Evolutionary conservation across 352 stramenopile genomes (phyloP).

Genomic region (Phytophthora cactorum): DNA sequence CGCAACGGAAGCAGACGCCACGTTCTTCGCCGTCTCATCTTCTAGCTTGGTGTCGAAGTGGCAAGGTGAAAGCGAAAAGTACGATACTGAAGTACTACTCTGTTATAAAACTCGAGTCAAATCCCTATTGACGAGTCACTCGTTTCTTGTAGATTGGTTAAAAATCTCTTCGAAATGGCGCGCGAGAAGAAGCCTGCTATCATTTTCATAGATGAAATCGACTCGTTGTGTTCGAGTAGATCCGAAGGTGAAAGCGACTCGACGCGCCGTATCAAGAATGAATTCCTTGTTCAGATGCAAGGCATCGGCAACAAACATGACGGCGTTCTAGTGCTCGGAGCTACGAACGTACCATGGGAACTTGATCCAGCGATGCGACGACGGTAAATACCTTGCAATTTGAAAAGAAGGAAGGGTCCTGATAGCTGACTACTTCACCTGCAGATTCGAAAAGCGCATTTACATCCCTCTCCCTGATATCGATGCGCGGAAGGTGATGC

Average conservation of each 20-base stretch:
- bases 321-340: conserved; percentile 95
- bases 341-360: conserved; percentile 99
- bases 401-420: neutral
- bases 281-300: conserved; percentile 99
- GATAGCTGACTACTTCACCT: conserved; percentile 15
- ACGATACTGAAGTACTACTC: conserved; percentile 6
- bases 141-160: conserved; percentile 85
- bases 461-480: conserved; percentile 98
- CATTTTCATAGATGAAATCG: conserved; percentile 99
- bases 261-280: conserved; percentile 96
- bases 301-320: conserved; percentile 92
- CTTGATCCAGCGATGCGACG: conserved; percentile 96
- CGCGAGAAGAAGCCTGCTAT: conserved; percentile 94
- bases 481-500: conserved; percentile 94
- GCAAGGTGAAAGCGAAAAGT: conserved; percentile 96
- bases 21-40: conserved; percentile 99
- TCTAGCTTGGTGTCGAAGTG: conserved; percentile 99
- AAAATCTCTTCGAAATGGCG: conserved; percentile 99
- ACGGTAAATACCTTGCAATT: conserved; percentile 63
- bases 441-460: conserved; percentile 98
- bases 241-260: conserved; percentile 96
- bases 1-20: conserved; percentile 98
- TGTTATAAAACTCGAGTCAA: neutral
- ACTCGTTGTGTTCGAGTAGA: conserved; percentile 94
- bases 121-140: conserved; percentile 1